Base-by-base conservation (phyloP, 1,284 basidiomycete genomes). In the Apiotrichum laibachii region DNA sequence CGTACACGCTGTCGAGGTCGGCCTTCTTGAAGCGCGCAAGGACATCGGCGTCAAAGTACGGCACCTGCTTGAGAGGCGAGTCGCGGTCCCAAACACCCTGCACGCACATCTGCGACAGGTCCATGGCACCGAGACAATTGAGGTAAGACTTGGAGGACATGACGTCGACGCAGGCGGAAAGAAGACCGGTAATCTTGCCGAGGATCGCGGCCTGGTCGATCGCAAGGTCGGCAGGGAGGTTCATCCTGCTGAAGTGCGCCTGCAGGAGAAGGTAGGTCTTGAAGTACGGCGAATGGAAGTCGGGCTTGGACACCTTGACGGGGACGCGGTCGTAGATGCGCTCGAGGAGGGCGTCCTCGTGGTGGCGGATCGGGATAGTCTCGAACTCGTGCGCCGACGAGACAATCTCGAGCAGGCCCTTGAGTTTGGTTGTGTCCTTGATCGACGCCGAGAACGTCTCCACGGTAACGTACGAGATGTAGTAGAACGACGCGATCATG, bases 21-120 rank as follows among this genome's bases (percentile, higher is more conserved):
- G 87, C 88, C 0, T 82, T 84, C 72, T 89, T 88, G 81, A 93
- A 98, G 19, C 94, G 85, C 71, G 87, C 85, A 70, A 99, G 82
- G 37, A 90, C 89, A 49, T 92, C 89, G 11, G 84, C 78, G 64
- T 94, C 90, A 77, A 98, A 99, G 78, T 96, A 92, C 12, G 96
- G 96, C 49, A 99, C 89, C 76, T 99, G 95, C 72, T 90, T 91
- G 72, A 98, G 78, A 0, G 92, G 91, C 48, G 89, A 92, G 76
- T 97, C 96, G 35, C 88, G 88, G 72, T 99, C 94, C 95, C 95
- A 98, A 75, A 95, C 88, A 0, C 90, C 94, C 78, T 99, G 96
- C 2, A 98, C 92, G 76, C 91, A 93, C 95, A 99, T 99, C 80
- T 99, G 96, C n/a, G 89, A 90, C 59, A 99, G 77, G 80, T 99